Base-by-base conservation (phyloP, 148 eudicot genomes). In the Oxyria digyna region DNA sequence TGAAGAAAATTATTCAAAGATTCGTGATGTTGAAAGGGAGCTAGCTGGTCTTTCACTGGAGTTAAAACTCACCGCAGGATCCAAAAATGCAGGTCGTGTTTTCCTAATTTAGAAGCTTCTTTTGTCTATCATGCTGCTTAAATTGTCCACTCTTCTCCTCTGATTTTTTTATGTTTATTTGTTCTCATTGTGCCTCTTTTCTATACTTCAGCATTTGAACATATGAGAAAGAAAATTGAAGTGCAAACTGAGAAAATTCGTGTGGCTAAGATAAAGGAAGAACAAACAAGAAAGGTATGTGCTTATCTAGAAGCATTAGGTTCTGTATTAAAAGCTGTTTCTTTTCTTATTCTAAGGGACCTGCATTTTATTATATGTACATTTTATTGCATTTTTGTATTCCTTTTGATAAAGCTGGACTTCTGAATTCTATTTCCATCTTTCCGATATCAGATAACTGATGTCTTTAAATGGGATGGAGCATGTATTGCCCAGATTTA, bases 1-100 rank as follows among this genome's bases (percentile, higher is more conserved):
- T 55, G 82, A 88, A 55, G 97, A 94, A 77, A 94, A 94, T 69
- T 94, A 90, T 78, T 69, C 97, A 11, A 89, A 92, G 77, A 92
- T 92, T 68, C 98, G 96, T 73, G 98, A 90, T 75, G 97, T 94
- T 73, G 98, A 94, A 42, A 85, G 86, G 46, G 98, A 94, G 81
- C 78, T 94, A 57, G 79, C 83, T 70, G 88, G 84, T 80, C 98
- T 90, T 42, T 73, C 76, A 6, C 67, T 94, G 81, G 98, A 94
- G 81, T 72, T 94, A 84, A 94, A 94, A 78, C 98, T 94, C 72
- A 90, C 98, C 23, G 81, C 98, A 65, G 98, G 96, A 35, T 95
- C 98, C 70, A 94, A 94, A 78, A 90, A 86, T 77, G 97, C 97
- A 73, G 98, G 98, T 94, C 59, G 33, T 73, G 69, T 45, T 55